Conservation (phyloP, 1,284 basidiomycete species). For the Irpex lacteus region DNA sequence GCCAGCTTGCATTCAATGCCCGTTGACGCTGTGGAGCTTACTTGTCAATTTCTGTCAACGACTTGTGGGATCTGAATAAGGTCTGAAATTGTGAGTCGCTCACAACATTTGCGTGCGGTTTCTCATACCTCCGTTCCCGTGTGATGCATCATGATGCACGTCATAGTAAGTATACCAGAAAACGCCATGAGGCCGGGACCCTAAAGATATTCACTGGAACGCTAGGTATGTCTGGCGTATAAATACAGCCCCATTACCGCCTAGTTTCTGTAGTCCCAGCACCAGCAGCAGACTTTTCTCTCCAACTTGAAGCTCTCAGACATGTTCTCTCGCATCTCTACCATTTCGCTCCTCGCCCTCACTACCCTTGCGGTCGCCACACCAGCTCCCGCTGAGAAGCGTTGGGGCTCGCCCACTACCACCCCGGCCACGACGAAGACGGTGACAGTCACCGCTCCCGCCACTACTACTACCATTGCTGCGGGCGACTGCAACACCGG, state of each 20-base stretch:
- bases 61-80: neutral
- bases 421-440: conserved; percentile 4
- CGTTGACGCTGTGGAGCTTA: neutral
- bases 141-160: neutral
- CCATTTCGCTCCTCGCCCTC: conserved; percentile 5
- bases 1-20: neutral
- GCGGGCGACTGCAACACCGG: conserved; percentile 10
- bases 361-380: conserved; percentile 16
- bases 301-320: neutral
- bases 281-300: neutral
- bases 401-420: conserved; percentile 2
- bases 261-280: conserved; percentile 1
- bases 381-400: conserved; percentile 4
- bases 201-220: too few relatives aligned
- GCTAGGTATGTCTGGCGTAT: neutral
- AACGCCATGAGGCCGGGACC: neutral
- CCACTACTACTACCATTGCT: conserved; percentile 1
- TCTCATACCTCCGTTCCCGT: too few relatives aligned
- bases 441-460: conserved; percentile 7
- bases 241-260: neutral
- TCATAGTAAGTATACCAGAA: neutral
- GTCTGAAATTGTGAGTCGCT: neutral
- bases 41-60: neutral
- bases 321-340: conserved; percentile 12
- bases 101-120: too few relatives aligned